A percentile compares a stretch with the other conserved stretches of the same genome.
Evolutionary conservation across 345 rosid species (phyloP).

Genomic region (Alliaria petiolata): DNA sequence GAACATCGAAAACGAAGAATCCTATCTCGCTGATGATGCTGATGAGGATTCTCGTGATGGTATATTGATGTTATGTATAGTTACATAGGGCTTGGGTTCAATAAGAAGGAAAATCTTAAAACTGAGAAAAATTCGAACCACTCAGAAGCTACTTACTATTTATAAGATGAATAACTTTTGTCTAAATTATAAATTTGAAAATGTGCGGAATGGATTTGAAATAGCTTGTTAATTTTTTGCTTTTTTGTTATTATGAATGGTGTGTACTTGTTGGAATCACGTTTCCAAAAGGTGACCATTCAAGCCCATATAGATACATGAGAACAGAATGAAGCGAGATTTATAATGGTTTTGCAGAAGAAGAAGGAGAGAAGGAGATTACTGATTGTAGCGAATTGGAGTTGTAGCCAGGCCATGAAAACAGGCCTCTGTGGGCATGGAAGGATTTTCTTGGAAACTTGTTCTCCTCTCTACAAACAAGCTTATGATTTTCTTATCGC

Average conservation of each 20-base stretch:
- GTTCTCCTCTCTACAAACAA: slow-evolving; percentile 83
- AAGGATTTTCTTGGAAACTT: slow-evolving; percentile 79
- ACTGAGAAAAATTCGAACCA: too few relatives aligned
- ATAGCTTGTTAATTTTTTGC: too few relatives aligned
- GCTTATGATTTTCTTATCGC: slow-evolving; percentile 97
- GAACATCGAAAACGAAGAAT: slow-evolving; percentile 46
- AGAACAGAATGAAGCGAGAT: background rate
- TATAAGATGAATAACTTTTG: too few relatives aligned
- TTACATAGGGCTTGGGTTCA: too few relatives aligned
- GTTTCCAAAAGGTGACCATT: too few relatives aligned
- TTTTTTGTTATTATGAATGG: too few relatives aligned
- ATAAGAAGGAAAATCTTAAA: too few relatives aligned
- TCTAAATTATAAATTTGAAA: too few relatives aligned
- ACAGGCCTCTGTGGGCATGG: slow-evolving; percentile 98
- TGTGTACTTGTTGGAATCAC: too few relatives aligned
- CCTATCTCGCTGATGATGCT: slow-evolving; percentile 44
- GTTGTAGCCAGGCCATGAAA: slow-evolving; percentile 70
- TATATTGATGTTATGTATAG: background rate
- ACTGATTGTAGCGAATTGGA: slow-evolving; percentile 76
- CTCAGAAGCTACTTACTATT: too few relatives aligned
- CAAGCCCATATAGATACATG: too few relatives aligned
- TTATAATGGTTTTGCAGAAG: slow-evolving; percentile 26
- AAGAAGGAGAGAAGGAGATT: slow-evolving; percentile 56
- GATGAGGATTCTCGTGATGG: slow-evolving; percentile 75
- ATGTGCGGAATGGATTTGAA: too few relatives aligned